Conservation (phyloP, 2,329 filamentous ascomycete species). For the Intubia oerlemansii region DNA sequence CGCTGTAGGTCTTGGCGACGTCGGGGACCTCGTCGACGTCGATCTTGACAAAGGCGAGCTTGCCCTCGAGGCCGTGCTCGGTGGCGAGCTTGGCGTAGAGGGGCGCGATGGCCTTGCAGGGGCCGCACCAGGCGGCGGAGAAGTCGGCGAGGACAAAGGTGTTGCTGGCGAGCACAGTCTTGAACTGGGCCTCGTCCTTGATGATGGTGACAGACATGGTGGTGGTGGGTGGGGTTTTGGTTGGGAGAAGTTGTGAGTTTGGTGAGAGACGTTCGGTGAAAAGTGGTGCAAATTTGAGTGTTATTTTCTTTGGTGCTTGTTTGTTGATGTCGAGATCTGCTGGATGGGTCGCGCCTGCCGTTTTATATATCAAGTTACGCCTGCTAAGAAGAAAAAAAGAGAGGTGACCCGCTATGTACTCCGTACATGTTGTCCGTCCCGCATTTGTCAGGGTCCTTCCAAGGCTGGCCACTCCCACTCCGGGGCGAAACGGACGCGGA, state of each 20-base stretch:
- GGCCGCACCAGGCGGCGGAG: constrained; percentile 37
- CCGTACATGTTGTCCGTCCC: too few species aligned
- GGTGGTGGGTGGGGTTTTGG: neutral
- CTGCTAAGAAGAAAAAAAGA: too few species aligned
- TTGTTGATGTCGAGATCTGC: neutral
- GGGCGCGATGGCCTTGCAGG: constrained; percentile 38
- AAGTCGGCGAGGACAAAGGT: constrained; percentile 35
- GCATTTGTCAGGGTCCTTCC: too few species aligned
- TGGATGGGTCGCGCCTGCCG: too few species aligned
- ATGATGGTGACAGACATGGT: constrained; percentile 16
- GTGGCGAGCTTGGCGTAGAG: constrained; percentile 26
- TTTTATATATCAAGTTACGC: too few species aligned
- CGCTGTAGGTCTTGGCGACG: constrained; percentile 24
- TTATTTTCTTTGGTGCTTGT: neutral
- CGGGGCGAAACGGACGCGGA: too few species aligned
- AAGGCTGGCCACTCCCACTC: too few species aligned
- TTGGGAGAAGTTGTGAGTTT: neutral
- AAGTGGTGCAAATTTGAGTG: neutral
- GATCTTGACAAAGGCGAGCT: constrained; percentile 34
- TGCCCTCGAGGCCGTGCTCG: constrained; percentile 16
- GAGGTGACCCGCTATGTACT: too few species aligned
- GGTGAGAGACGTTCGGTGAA: neutral
- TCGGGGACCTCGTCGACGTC: constrained; percentile 33
- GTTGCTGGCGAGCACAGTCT: constrained; percentile 23
- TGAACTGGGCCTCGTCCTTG: constrained; percentile 22